phyloP scores from a whole-genome alignment of 495 filamentous ascomycete genomes.

The Ascobolus immersus region DNA sequence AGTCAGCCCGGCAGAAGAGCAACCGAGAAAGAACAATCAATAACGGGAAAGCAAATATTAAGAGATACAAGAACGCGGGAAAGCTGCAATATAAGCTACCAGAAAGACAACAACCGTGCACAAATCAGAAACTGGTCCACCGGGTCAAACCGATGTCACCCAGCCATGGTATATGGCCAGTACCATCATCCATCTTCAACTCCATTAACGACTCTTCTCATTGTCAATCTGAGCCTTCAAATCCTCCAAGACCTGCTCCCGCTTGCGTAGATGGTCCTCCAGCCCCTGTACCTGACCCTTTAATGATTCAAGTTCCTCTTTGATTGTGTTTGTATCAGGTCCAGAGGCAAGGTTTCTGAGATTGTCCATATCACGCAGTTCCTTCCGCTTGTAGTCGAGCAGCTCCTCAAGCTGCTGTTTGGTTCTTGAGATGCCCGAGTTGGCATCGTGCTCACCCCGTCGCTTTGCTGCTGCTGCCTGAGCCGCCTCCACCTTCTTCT shows the following conservation, averaged over 20 bases:
- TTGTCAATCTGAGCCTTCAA: conserved; percentile 35
- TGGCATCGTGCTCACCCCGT: conserved; percentile 18
- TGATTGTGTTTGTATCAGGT: conserved; percentile 32
- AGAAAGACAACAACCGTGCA: too few species aligned
- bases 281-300: conserved; percentile 49
- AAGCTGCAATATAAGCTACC: too few species aligned
- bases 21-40: too few species aligned
- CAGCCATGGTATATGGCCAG: too few species aligned
- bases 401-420: conserved; percentile 68
- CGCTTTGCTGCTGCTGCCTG: conserved; percentile 36
- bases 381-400: conserved; percentile 49
- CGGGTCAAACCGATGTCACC: too few species aligned
- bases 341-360: conserved; percentile 39
- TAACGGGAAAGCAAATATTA: too few species aligned
- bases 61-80: too few species aligned
- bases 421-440: conserved; percentile 18
- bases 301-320: conserved; percentile 46
- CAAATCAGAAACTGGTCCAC: too few species aligned
- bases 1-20: too few species aligned
- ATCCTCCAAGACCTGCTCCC: conserved; percentile 33
- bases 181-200: too few species aligned
- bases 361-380: conserved; percentile 46
- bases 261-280: conserved; percentile 35
- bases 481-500: conserved; percentile 54
- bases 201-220: conserved; percentile 27